Evolutionary conservation across 371 early-diverging fungal species (phyloP).

Genomic region (Funneliformis caledonium): DNA sequence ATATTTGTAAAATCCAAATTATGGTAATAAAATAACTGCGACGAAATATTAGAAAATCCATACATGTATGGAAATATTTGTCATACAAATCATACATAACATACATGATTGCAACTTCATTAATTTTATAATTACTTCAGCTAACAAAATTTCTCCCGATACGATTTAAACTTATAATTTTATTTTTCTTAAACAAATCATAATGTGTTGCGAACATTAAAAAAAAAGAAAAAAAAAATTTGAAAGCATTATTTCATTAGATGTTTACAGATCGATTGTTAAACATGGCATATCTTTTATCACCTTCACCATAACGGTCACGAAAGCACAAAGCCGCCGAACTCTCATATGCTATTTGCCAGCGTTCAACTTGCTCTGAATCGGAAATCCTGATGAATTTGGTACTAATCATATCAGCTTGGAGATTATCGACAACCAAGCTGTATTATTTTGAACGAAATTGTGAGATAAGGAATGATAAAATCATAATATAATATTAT

Average conservation of each 20-base stretch:
- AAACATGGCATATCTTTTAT: not conserved
- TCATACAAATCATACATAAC: too few relatives aligned
- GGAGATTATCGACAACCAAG: not conserved
- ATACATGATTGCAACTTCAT: too few relatives aligned
- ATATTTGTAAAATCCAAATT: too few relatives aligned
- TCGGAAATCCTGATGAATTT: conserved; percentile 2
- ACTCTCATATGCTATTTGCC: conserved; percentile 17
- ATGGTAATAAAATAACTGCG: too few relatives aligned
- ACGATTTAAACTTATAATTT: too few relatives aligned
- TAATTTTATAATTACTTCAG: too few relatives aligned
- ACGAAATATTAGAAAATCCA: too few relatives aligned
- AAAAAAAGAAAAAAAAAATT: not conserved
- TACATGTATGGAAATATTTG: too few relatives aligned
- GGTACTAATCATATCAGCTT: not conserved
- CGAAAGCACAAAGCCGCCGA: not conserved
- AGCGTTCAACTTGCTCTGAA: not conserved
- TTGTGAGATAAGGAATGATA: conserved; percentile 5
- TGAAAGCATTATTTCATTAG: not conserved
- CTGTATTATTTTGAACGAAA: not conserved
- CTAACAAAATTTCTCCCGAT: too few relatives aligned
- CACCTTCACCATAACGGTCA: not conserved
- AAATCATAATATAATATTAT: not conserved
- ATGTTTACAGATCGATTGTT: not conserved
- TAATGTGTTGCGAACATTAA: too few relatives aligned
- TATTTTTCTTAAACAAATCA: too few relatives aligned